Evolutionary conservation across 805 yeast genomes (phyloP).

Genomic region (Cyberlindnera misumaiensis): DNA sequence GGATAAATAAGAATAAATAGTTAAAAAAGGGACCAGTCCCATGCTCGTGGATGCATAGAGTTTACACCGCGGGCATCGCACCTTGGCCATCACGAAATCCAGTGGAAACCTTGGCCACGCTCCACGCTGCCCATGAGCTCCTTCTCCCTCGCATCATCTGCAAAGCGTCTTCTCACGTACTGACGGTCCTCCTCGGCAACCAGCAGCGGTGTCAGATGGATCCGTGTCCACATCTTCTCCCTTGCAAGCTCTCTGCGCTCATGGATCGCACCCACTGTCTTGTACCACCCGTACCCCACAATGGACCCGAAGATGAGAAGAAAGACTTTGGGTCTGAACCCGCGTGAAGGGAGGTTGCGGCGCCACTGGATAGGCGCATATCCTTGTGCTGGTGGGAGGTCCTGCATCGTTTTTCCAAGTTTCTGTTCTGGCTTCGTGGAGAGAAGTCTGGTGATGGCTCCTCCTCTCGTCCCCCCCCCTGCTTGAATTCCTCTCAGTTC

Average conservation of each 20-base stretch:
- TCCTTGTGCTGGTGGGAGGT: slow-evolving; percentile 82
- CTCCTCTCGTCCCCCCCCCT: no score
- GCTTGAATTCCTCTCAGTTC: no score
- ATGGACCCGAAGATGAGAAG: slow-evolving; percentile 56
- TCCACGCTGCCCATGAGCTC: slow-evolving; percentile 57
- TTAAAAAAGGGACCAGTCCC: no score
- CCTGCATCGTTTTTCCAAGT: slow-evolving; percentile 41
- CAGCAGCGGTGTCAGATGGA: slow-evolving; percentile 63
- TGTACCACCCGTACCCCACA: slow-evolving; percentile 68
- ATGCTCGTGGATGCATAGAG: no score
- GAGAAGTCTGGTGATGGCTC: no score
- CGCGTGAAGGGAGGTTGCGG: slow-evolving; percentile 78
- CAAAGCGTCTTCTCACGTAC: slow-evolving; percentile 59
- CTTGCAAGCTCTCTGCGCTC: slow-evolving; percentile 71
- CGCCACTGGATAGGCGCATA: slow-evolving; percentile 87
- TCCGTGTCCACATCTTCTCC: slow-evolving; percentile 73
- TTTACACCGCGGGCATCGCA: no score
- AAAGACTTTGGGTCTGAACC: slow-evolving; percentile 73
- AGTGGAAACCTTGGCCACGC: slow-evolving; percentile 28
- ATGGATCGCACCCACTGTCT: slow-evolving; percentile 56
- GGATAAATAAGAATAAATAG: no score
- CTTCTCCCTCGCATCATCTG: slow-evolving; percentile 64
- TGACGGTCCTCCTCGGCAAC: slow-evolving; percentile 82
- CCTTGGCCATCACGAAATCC: slow-evolving; percentile 17
- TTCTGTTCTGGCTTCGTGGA: not conserved